These are phyloP conservation scores for Nephelium lappaceum DNA, from an alignment of 345 rosid genomes.

Conservation along the genomic window DNA sequence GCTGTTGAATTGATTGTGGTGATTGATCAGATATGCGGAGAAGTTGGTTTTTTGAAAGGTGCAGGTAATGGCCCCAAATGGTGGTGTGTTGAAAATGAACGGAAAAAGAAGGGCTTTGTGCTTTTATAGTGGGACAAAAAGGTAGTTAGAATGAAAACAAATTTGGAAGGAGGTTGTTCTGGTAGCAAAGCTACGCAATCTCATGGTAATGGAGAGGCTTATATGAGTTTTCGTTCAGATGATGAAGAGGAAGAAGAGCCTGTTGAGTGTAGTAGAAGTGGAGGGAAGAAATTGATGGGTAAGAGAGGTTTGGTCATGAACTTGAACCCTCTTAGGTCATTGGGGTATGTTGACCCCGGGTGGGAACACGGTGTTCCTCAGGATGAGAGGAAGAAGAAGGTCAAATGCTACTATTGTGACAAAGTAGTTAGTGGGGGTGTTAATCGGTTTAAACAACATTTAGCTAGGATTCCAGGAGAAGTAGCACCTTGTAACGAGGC, in stretches of 20 bases:
- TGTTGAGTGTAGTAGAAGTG: slow-evolving; percentile 24
- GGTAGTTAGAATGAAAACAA: slow-evolving; percentile 41
- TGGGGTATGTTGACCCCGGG: slow-evolving; percentile 55
- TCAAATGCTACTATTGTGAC: slow-evolving; percentile 53
- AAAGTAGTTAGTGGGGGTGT: slow-evolving; percentile 57
- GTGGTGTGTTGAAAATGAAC: slow-evolving; percentile 38
- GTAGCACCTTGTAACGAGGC: slow-evolving; percentile 49
- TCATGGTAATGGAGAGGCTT: slow-evolving; percentile 34
- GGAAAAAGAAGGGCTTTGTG: slow-evolving; percentile 36
- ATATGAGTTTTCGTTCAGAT: slow-evolving; percentile 25
- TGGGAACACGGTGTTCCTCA: slow-evolving; percentile 56
- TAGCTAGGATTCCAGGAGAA: slow-evolving; percentile 58
- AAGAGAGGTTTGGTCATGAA: slow-evolving; percentile 24
- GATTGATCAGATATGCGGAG: neutral
- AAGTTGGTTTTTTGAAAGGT: slow-evolving; percentile 10
- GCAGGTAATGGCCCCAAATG: slow-evolving; percentile 37
- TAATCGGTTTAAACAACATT: slow-evolving; percentile 55
- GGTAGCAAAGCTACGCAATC: slow-evolving; percentile 29
- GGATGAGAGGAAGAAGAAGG: slow-evolving; percentile 51
- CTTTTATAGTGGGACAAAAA: too few relatives aligned
- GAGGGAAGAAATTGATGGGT: slow-evolving; percentile 35
- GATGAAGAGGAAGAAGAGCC: slow-evolving; percentile 32
- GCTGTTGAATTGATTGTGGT: neutral
- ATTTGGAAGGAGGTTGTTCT: slow-evolving; percentile 44
- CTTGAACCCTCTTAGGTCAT: slow-evolving; percentile 41